These are phyloP conservation scores for Hypoxylon subgilvum DNA, from an alignment of 495 filamentous ascomycete species.

Conservation along the genomic window DNA sequence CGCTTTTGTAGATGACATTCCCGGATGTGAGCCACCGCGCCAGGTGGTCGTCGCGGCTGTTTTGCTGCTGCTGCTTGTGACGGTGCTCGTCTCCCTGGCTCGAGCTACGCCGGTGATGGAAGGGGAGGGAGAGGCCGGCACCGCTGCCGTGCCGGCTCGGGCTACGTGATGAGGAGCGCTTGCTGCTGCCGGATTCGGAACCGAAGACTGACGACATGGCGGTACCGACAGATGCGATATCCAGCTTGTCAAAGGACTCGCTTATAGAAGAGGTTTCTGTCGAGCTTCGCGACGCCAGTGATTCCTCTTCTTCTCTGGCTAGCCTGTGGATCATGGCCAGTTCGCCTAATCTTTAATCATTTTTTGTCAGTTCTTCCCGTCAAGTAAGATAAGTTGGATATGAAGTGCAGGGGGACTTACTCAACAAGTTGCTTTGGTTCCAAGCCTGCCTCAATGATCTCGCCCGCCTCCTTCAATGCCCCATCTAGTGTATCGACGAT, in stretches of 20 bases:
- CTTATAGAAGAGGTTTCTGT: conserved; percentile 25
- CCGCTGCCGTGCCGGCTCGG: conserved; percentile 24
- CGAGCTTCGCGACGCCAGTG: conserved; percentile 29
- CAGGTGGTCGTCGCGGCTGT: conserved; percentile 58
- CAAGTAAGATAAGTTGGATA: neutral
- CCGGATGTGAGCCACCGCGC: conserved; percentile 75
- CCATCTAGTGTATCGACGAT: conserved; percentile 83
- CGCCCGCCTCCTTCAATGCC: conserved; percentile 84
- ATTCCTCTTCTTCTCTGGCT: conserved; percentile 36
- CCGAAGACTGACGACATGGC: conserved; percentile 43
- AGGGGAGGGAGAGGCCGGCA: conserved; percentile 15
- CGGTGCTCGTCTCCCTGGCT: conserved; percentile 34
- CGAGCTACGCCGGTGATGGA: conserved; percentile 29
- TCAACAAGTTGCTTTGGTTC: conserved; percentile 77
- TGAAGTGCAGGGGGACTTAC: conserved; percentile 44
- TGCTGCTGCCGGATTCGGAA: conserved; percentile 28
- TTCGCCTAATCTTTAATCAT: conserved; percentile 69
- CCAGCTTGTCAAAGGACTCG: conserved; percentile 39
- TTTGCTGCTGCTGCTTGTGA: conserved; percentile 46
- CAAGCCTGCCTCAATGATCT: conserved; percentile 81
- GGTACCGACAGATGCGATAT: conserved; percentile 30
- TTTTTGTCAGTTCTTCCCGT: conserved; percentile 28
- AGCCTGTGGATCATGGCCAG: conserved; percentile 66
- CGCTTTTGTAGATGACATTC: conserved; percentile 87
- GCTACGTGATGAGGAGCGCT: conserved; percentile 38